Percentiles rank a stretch among this genome's conserved stretches.
Conservation (phyloP, 768 basidiomycete genomes). For the Cubamyces lactineus region DNA sequence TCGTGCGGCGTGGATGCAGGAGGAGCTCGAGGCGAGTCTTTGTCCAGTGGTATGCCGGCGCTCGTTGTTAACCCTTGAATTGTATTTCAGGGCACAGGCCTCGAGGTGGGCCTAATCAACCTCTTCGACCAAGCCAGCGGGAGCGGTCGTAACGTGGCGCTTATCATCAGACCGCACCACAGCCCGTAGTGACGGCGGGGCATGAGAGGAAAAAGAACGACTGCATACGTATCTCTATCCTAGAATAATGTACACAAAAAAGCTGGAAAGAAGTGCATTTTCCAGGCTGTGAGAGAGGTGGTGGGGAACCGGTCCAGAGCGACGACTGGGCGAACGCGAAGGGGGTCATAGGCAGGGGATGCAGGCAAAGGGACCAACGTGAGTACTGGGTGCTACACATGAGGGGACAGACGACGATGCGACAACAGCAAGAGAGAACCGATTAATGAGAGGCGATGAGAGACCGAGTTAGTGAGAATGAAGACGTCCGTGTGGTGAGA, state of each 20-base stretch:
- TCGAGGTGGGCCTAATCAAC: constrained; percentile 54
- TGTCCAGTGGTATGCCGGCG: neutral
- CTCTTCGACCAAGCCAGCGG: constrained; percentile 74
- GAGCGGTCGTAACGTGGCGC: constrained; percentile 72
- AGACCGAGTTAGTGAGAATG: neutral
- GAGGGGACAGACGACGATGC: constrained; percentile 12
- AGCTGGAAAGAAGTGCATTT: neutral
- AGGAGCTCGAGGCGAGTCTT: constrained; percentile 38
- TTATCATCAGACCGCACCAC: constrained; percentile 39
- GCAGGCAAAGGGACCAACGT: neutral
- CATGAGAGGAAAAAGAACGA: neutral
- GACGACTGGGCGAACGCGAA: neutral
- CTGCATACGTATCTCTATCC: constrained; percentile 11
- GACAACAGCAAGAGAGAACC: constrained; percentile 9
- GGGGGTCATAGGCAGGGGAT: neutral
- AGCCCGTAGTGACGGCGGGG: neutral
- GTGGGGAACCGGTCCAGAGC: neutral
- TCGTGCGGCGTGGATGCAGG: constrained; percentile 58
- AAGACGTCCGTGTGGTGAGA: neutral
- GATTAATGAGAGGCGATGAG: constrained; percentile 3
- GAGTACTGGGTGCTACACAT: constrained; percentile 14
- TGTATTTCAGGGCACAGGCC: constrained; percentile 12
- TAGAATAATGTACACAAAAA: constrained; percentile 12
- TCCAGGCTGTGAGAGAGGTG: neutral
- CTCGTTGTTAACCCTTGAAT: neutral